phyloP scores from a whole-genome alignment of 257 asterid genomes.

The Solanum bulbocastanum region DNA sequence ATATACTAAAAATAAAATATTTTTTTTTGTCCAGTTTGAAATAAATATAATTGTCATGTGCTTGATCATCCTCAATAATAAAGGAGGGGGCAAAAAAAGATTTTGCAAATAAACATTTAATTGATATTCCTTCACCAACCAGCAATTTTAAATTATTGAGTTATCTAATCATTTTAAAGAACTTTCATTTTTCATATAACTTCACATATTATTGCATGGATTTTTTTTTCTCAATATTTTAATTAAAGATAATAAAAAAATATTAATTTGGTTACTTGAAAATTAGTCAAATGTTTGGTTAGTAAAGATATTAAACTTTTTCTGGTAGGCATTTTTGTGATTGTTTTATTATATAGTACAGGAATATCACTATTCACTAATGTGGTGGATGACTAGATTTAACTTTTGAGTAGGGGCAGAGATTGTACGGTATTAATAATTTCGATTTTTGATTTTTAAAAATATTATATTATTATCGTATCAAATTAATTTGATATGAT shows the following conservation, averaged over 20 bases:
- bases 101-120: not conserved
- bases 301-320: not conserved
- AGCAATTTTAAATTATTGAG: not conserved
- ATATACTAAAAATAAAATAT: not conserved
- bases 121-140: not conserved
- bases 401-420: not conserved
- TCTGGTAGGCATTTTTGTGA: not conserved
- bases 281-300: slow-evolving; percentile 5
- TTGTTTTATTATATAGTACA: not conserved
- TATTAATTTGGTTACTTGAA: not conserved
- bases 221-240: not conserved
- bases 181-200: not conserved
- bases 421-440: not conserved
- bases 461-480: no score
- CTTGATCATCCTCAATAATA: not conserved
- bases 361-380: not conserved
- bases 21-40: not conserved
- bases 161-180: not conserved
- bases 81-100: not conserved
- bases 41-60: not conserved
- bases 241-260: not conserved
- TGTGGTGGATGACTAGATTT: not conserved
- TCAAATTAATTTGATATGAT: not conserved
- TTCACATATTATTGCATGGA: not conserved
- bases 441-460: not conserved